These are phyloP conservation scores for Nemania sp. DNA, from an alignment of 2,329 filamentous ascomycete genomes.

Conservation along the genomic window DNA sequence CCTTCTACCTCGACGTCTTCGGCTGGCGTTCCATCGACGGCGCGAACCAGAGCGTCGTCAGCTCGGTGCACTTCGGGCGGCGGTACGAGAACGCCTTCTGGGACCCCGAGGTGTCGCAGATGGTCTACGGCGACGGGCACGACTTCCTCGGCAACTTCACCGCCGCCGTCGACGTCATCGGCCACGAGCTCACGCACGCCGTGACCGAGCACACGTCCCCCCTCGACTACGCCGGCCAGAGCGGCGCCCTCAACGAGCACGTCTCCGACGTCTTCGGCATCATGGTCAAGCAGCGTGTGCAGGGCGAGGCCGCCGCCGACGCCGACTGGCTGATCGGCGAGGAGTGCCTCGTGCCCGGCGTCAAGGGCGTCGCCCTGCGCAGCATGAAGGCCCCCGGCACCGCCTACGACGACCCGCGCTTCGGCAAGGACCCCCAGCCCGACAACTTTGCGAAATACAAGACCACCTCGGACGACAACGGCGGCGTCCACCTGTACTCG, in stretches of 20 bases:
- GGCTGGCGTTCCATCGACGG: conserved; percentile 58
- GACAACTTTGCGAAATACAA: conserved; percentile 52
- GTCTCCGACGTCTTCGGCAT: conserved; percentile 61
- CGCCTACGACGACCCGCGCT: conserved; percentile 56
- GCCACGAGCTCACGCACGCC: conserved; percentile 61
- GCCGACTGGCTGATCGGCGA: conserved; percentile 62
- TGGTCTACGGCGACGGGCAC: conserved; percentile 62
- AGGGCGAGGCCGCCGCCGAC: conserved; percentile 49
- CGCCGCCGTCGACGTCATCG: conserved; percentile 59
- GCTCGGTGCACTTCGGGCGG: conserved; percentile 57
- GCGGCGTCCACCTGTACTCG: conserved; percentile 60
- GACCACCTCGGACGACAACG: conserved; percentile 50
- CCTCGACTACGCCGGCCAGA: conserved; percentile 55
- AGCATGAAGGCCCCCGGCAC: conserved; percentile 60
- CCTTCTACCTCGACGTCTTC: conserved; percentile 56
- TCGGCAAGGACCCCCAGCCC: conserved; percentile 59
- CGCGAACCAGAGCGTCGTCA: conserved; percentile 53
- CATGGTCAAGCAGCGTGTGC: conserved; percentile 59
- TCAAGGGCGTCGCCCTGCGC: conserved; percentile 57
- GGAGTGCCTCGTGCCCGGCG: conserved; percentile 53
- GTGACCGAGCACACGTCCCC: conserved; percentile 56
- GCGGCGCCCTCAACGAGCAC: conserved; percentile 61
- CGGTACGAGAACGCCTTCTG: conserved; percentile 60
- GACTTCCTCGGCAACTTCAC: conserved; percentile 57
- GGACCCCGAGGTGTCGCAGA: conserved; percentile 53